Percentiles rank a stretch among this genome's conserved stretches.
Conservation (phyloP, 371 early-diverging fungal species). For the Globomyces sp. region DNA sequence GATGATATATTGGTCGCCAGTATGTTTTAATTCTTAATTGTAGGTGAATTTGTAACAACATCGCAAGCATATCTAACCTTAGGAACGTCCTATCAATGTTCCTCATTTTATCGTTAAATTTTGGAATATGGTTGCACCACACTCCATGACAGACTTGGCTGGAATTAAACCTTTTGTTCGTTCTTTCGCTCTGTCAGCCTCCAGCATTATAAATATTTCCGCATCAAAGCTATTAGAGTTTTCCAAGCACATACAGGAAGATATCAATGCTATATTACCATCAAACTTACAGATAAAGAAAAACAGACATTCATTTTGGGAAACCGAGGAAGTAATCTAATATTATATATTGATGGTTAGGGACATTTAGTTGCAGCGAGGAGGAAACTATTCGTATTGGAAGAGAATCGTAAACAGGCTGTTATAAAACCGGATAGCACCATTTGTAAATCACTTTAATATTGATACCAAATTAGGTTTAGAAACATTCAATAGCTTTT, state of each 20-base stretch:
- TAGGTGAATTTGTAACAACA: too few relatives aligned
- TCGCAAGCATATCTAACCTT: background rate
- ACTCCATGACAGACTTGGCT: constrained; percentile 9
- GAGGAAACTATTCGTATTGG: constrained; percentile 3
- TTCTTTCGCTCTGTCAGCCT: constrained; percentile 2
- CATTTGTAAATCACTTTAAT: background rate
- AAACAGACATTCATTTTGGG: constrained; percentile 1
- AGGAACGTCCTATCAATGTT: constrained; percentile 5
- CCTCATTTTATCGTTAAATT: constrained; percentile 12
- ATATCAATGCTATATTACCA: constrained; percentile 3
- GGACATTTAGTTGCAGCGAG: constrained; percentile 3
- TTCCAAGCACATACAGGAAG: constrained; percentile 8
- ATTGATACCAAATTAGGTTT: constrained; percentile 3
- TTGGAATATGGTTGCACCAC: constrained; percentile 16
- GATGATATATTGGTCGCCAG: constrained; percentile 6
- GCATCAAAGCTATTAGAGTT: background rate
- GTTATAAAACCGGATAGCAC: background rate
- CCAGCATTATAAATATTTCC: background rate
- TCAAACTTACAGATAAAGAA: constrained; percentile 1
- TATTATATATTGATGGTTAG: too few relatives aligned
- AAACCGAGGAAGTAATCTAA: background rate
- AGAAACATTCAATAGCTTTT: constrained; percentile 15
- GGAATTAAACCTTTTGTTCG: constrained; percentile 12
- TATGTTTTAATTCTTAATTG: too few relatives aligned
- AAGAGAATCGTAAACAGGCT: constrained; percentile 7